phyloP scores from a whole-genome alignment of 2,329 filamentous ascomycete species.

The Tricladium varicosporioides region DNA sequence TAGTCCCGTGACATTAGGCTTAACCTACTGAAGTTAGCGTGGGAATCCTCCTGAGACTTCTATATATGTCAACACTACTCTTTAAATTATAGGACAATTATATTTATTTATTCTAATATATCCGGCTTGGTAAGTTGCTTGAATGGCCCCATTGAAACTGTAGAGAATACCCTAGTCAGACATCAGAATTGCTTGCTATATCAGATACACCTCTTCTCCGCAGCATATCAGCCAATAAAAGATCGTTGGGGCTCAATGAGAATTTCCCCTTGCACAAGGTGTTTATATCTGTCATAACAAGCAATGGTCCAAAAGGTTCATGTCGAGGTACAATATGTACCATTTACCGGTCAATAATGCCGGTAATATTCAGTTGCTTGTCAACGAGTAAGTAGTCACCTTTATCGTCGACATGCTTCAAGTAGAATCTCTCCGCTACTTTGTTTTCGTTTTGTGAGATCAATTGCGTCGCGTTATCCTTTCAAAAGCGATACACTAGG shows the following conservation, averaged over 20 bases:
- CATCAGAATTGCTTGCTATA: not conserved
- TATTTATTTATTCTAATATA: too few species aligned
- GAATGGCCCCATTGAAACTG: too few species aligned
- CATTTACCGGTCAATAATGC: constrained; percentile 41
- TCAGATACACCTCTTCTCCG: not conserved
- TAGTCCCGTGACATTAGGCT: too few species aligned
- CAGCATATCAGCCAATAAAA: constrained; percentile 2
- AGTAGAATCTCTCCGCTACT: constrained; percentile 36
- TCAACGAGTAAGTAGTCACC: constrained; percentile 48
- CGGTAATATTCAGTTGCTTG: constrained; percentile 44
- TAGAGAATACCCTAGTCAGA: too few species aligned
- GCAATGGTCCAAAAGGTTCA: constrained; percentile 1
- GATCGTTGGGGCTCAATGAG: constrained; percentile 1
- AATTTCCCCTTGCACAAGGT: not conserved
- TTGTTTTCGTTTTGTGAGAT: constrained; percentile 10
- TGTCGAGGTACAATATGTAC: not conserved
- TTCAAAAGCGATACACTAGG: not conserved
- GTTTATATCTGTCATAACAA: constrained; percentile 3
- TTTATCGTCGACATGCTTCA: constrained; percentile 49
- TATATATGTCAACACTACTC: too few species aligned
- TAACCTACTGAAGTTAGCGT: too few species aligned
- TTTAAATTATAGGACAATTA: too few species aligned
- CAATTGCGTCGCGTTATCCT: not conserved
- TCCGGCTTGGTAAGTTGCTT: too few species aligned
- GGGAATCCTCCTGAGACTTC: too few species aligned